A percentile compares a stretch with the other conserved stretches of the same genome.
Conservation (phyloP, 192 early-diverging fungal genomes). For the Backusella macrospora region DNA sequence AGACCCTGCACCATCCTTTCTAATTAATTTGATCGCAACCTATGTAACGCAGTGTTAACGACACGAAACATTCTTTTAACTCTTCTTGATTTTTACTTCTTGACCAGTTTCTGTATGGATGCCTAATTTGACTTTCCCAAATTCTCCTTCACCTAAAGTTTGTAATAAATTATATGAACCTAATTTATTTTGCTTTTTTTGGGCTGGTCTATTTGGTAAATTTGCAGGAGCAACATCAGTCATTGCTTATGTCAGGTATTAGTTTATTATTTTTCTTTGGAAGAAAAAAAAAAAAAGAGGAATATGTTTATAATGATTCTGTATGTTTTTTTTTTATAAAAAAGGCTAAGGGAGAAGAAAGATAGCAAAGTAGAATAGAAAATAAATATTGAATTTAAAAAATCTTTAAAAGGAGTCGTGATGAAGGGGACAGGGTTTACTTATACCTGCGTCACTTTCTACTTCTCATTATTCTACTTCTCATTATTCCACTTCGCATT, state of each 20-base stretch:
- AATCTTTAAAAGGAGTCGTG: slow-evolving; percentile 1
- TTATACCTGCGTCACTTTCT: slow-evolving; percentile 1
- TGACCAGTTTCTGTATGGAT: slow-evolving; percentile 60
- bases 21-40: slow-evolving; percentile 96
- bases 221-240: not conserved
- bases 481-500: slow-evolving; percentile 5
- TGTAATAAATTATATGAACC: slow-evolving; percentile 84
- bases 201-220: not conserved
- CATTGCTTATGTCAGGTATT: not conserved
- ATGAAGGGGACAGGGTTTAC: not conserved
- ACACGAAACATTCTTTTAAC: not conserved
- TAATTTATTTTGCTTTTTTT: slow-evolving; percentile 37
- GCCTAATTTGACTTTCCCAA: slow-evolving; percentile 89
- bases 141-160: slow-evolving; percentile 90
- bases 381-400: not conserved
- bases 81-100: slow-evolving; percentile 27
- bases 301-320: not conserved
- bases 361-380: not conserved
- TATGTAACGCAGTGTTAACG: slow-evolving; percentile 28
- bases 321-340: not conserved
- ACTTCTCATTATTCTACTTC: not conserved
- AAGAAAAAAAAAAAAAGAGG: not conserved
- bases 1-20: slow-evolving; percentile 82
- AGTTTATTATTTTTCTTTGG: not conserved
- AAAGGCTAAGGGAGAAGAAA: not conserved